Evolutionary conservation across 176 grass and related monocot genomes (phyloP).

Genomic region (Eleusine indica): DNA sequence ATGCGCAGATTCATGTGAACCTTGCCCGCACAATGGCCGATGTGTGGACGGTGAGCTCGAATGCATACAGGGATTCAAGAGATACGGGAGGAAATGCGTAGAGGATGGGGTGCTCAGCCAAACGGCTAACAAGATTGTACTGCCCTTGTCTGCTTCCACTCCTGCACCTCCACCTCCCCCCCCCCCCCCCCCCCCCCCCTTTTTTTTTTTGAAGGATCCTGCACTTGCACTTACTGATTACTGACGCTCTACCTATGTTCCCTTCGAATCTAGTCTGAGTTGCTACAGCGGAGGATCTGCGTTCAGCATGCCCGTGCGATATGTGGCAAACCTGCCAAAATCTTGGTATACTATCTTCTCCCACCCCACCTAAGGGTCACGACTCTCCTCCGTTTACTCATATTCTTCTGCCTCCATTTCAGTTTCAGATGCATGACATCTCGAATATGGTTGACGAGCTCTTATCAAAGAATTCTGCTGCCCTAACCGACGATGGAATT

Average conservation of each 20-base stretch:
- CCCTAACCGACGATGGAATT: constrained; percentile 43
- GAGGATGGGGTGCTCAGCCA: constrained; percentile 73
- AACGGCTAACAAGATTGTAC: constrained; percentile 70
- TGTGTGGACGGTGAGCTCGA: constrained; percentile 63
- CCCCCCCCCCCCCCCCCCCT: no score
- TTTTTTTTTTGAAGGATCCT: neutral
- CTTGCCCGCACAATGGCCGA: constrained; percentile 65
- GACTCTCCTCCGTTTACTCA: constrained; percentile 16
- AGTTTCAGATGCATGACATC: constrained; percentile 73
- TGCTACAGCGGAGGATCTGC: constrained; percentile 62
- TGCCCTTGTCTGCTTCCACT: neutral
- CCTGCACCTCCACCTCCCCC: neutral
- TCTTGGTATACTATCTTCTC: constrained; percentile 52
- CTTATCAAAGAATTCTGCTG: constrained; percentile 42
- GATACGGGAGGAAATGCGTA: constrained; percentile 57
- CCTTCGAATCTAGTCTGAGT: constrained; percentile 52
- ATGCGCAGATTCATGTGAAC: constrained; percentile 67
- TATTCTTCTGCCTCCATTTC: constrained; percentile 37
- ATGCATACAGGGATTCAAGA: constrained; percentile 73
- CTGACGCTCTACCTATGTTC: constrained; percentile 17
- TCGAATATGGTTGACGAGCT: constrained; percentile 61
- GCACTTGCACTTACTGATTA: neutral
- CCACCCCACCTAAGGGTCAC: constrained; percentile 11
- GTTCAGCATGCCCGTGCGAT: constrained; percentile 61
- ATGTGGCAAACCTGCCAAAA: constrained; percentile 65